These are phyloP conservation scores for Phytopythium helicoides DNA, from an alignment of 352 stramenopile genomes.

Conservation along the genomic window DNA sequence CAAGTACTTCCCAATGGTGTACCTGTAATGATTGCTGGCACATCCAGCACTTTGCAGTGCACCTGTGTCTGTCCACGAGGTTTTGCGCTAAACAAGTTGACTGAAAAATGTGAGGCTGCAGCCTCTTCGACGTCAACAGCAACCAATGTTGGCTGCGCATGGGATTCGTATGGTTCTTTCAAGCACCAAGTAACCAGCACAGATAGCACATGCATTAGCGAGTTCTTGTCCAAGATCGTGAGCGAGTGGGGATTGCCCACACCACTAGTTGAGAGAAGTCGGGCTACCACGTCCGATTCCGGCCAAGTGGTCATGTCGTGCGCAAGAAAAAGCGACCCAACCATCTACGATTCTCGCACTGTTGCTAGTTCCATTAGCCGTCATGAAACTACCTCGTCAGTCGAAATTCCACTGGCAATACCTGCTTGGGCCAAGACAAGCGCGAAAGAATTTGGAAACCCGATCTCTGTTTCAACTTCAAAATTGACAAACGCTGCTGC, in stretches of 20 bases:
- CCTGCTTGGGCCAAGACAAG: constrained; percentile 4
- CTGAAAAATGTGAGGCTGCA: not conserved
- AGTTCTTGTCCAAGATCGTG: not conserved
- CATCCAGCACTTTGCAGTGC: not conserved
- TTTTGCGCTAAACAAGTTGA: not conserved
- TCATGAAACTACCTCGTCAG: not conserved
- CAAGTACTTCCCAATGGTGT: not conserved
- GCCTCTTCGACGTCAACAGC: not conserved
- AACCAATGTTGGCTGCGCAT: not conserved
- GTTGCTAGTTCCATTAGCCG: not conserved
- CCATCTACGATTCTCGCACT: not conserved
- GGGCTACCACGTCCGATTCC: not conserved
- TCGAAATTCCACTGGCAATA: not conserved
- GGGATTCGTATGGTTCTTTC: constrained; percentile 6
- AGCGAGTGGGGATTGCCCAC: not conserved
- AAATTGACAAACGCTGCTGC: not conserved
- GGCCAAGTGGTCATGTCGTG: constrained; percentile 1
- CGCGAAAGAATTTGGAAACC: constrained; percentile 1
- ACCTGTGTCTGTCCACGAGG: constrained; percentile 4
- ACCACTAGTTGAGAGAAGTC: constrained; percentile 1
- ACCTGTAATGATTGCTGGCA: not conserved
- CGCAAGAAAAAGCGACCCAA: constrained; percentile 1
- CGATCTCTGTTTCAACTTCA: not conserved
- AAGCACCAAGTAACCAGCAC: not conserved
- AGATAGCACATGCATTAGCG: not conserved